A percentile compares a stretch with the other conserved stretches of the same genome.
Evolutionary conservation across 2,329 filamentous ascomycete species (phyloP).

Genomic region (Ophiostoma triangulosporum): DNA sequence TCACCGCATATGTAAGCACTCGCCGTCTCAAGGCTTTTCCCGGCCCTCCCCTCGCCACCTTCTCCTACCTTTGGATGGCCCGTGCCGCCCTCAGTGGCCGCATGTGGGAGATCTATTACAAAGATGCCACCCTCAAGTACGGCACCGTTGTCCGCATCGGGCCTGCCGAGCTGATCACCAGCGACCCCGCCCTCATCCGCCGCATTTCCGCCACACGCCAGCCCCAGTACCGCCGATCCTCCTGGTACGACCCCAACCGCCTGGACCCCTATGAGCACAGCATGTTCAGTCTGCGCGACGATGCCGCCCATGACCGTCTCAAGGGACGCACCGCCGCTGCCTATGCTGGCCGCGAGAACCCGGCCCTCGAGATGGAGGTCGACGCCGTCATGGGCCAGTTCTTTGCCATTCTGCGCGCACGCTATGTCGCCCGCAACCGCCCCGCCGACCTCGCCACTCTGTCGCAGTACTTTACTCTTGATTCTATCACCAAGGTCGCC

Average conservation of each 20-base stretch:
- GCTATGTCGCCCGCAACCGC: slow-evolving; percentile 8
- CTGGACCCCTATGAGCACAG: slow-evolving; percentile 34
- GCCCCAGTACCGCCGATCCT: slow-evolving; percentile 18
- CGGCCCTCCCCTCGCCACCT: slow-evolving; percentile 19
- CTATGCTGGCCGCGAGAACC: slow-evolving; percentile 20
- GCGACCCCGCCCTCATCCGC: slow-evolving; percentile 20
- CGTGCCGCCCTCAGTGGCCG: slow-evolving; percentile 14
- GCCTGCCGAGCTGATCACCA: slow-evolving; percentile 24
- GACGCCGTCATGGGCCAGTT: slow-evolving; percentile 14
- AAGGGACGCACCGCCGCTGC: slow-evolving; percentile 17
- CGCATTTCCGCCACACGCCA: slow-evolving; percentile 18
- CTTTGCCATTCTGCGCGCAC: slow-evolving; percentile 11
- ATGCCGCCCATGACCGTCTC: slow-evolving; percentile 18
- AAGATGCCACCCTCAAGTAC: slow-evolving; percentile 15
- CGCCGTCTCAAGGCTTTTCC: slow-evolving; percentile 17
- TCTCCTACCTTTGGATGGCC: slow-evolving; percentile 22
- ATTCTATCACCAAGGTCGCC: slow-evolving; percentile 34
- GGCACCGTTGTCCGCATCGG: slow-evolving; percentile 23
- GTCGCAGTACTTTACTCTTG: slow-evolving; percentile 35
- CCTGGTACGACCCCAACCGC: slow-evolving; percentile 32
- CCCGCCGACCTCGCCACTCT: slow-evolving; percentile 31
- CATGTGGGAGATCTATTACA: slow-evolving; percentile 15
- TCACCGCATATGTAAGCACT: slow-evolving; percentile 11
- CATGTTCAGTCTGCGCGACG: slow-evolving; percentile 29
- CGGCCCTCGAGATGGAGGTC: slow-evolving; percentile 16